These are phyloP conservation scores for Alternaria sp. DNA, from an alignment of 2,329 filamentous ascomycete species.

Conservation along the genomic window DNA sequence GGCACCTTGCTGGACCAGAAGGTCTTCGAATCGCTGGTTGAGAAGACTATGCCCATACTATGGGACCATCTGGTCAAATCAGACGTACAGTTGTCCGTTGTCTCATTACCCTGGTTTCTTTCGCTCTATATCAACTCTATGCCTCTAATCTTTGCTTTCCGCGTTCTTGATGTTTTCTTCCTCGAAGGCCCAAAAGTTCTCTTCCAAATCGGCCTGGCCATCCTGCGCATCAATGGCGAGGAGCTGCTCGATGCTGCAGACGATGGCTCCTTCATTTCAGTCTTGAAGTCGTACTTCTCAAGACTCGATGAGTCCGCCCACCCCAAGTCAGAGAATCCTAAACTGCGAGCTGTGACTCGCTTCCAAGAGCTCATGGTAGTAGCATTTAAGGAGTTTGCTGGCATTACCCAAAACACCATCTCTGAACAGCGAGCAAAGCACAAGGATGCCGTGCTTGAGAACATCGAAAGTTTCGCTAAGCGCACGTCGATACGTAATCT, in stretches of 20 bases:
- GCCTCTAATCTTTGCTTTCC: constrained; percentile 96
- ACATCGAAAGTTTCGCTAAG: constrained; percentile 97
- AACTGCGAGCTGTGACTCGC: constrained; percentile 89
- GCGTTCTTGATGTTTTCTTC: constrained; percentile 97
- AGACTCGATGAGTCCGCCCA: constrained; percentile 95
- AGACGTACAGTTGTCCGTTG: constrained; percentile 96
- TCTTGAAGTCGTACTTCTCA: constrained; percentile 93
- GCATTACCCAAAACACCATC: constrained; percentile 92
- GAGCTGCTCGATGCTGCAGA: constrained; percentile 92
- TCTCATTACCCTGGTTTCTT: constrained; percentile 96
- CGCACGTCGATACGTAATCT: constrained; percentile 95
- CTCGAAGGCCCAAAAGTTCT: constrained; percentile 96
- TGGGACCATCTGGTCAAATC: constrained; percentile 98
- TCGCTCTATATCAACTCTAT: constrained; percentile 99
- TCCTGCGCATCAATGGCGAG: constrained; percentile 95
- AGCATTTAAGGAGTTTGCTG: constrained; percentile 97
- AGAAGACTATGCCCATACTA: constrained; percentile 97
- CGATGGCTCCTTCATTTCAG: constrained; percentile 95
- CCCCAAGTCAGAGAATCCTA: constrained; percentile 93
- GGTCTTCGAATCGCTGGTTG: constrained; percentile 97
- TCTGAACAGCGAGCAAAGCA: constrained; percentile 89
- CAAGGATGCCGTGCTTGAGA: constrained; percentile 92
- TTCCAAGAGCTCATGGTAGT: constrained; percentile 99
- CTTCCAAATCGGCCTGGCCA: constrained; percentile 97
- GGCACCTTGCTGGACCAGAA: constrained; percentile 95